Base-by-base conservation (phyloP, 164 flowering plant genomes). In the Amborella trichopoda region DNA sequence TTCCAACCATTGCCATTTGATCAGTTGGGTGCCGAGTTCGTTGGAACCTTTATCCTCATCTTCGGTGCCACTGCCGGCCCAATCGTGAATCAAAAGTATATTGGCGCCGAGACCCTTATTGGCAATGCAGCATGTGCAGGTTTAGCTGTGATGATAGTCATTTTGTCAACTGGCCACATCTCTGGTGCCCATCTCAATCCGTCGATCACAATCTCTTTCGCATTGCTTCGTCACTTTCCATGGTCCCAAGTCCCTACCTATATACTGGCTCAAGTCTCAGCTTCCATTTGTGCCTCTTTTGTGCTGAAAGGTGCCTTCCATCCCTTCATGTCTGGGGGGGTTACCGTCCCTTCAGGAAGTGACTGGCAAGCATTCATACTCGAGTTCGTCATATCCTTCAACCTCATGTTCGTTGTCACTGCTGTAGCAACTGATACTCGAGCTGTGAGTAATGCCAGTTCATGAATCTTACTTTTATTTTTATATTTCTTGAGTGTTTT, bases 101-200 rank as follows among this genome's bases (percentile, higher is more conserved):
- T 63, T 11, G 89, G 88, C 14, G 44, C 78, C 0, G 81, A 69
- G 40, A 78, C 82, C 3, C 77, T 80, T 0, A 37, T 81, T 0
- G 94, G 97, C 22, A 55, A 61, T 0, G 94, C 91, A 0, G 71
- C 69, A 33, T 71, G 81, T 18, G 28, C 71, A 0, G 97, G 94
- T 4, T 81, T 84, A 1, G 91, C 89, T 0, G 94, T 80, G 13
- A 88, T 84, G 97, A 61, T 84, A 2, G 69, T 81, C 24, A 81
- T 88, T 5, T 59, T 80, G 5, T 62, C 97, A 0, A 80, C 81
- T 1, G 96, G 89, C 4, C 96, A 86, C 62, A 83, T 86, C 52
- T 86, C 93, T 3, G 96, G 96, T 10, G 89, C 90, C 30, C 96
- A 86, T 59, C 75, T 86, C 59, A 86, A 86, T 56, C 96, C 96